phyloP scores from a whole-genome alignment of 2,329 filamentous ascomycete species.

The Talaromyces piceae region DNA sequence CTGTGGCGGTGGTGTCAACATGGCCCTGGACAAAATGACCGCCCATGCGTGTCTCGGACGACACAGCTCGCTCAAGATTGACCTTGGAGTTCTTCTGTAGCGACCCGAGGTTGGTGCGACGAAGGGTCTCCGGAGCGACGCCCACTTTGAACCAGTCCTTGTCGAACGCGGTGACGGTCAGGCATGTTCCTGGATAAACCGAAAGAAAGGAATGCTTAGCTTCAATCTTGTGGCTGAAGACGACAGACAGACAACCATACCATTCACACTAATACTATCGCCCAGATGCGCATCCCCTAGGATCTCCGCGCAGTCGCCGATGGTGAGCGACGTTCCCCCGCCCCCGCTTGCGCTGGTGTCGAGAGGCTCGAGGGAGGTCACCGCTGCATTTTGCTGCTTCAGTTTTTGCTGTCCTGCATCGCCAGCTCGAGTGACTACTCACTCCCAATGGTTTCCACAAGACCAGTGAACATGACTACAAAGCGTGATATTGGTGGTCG shows the following conservation, averaged over 20 bases:
- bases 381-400: slow-evolving; percentile 52
- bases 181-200: slow-evolving; percentile 59
- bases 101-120: slow-evolving; percentile 84
- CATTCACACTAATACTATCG: slow-evolving; percentile 93
- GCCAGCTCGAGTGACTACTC: slow-evolving; percentile 34
- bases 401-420: slow-evolving; percentile 22
- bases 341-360: slow-evolving; percentile 63
- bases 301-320: slow-evolving; percentile 66
- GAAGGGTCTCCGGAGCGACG: slow-evolving; percentile 89
- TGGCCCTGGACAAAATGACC: slow-evolving; percentile 98
- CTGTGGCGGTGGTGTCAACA: slow-evolving; percentile 79
- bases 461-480: slow-evolving; percentile 90
- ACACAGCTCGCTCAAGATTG: slow-evolving; percentile 91
- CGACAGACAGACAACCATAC: slow-evolving; percentile 31
- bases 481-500: no score
- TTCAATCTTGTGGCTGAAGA: not conserved
- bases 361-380: slow-evolving; percentile 71
- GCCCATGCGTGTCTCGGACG: slow-evolving; percentile 88
- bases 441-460: slow-evolving; percentile 91
- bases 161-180: slow-evolving; percentile 75
- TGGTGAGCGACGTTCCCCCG: slow-evolving; percentile 84
- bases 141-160: slow-evolving; percentile 73
- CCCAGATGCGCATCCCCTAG: slow-evolving; percentile 77
- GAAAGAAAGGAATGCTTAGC: not conserved
- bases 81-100: slow-evolving; percentile 61